Evolutionary conservation across 768 basidiomycete genomes (phyloP).

Genomic region (Amanita pseudoporphyria): DNA sequence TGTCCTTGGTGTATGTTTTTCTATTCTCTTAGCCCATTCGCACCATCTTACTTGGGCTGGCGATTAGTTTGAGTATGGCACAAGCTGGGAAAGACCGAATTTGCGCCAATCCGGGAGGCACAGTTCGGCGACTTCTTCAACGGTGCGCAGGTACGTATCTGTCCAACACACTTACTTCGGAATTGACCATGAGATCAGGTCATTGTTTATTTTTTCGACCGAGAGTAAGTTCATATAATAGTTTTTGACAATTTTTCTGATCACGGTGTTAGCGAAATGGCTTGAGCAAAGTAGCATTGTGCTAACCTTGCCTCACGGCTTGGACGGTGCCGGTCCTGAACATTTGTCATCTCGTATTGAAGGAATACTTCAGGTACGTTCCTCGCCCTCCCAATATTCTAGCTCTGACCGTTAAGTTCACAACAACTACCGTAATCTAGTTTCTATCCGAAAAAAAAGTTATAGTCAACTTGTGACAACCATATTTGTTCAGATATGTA

Average conservation of each 20-base stretch:
- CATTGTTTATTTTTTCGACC: constrained; percentile 69
- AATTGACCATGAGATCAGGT: constrained; percentile 24
- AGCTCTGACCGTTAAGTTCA: neutral
- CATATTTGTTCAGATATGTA: too few relatives aligned
- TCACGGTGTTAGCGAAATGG: constrained; percentile 67
- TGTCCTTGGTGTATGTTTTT: constrained; percentile 63
- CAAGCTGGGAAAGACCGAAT: constrained; percentile 81
- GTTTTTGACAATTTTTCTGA: neutral
- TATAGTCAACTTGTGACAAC: too few relatives aligned
- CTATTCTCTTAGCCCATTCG: neutral
- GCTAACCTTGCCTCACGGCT: constrained; percentile 78
- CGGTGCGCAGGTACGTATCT: constrained; percentile 50
- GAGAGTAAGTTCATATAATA: constrained; percentile 49
- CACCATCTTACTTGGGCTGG: neutral
- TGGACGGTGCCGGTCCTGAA: constrained; percentile 90
- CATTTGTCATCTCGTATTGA: constrained; percentile 87
- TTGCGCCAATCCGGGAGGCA: constrained; percentile 84
- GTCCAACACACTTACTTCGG: neutral
- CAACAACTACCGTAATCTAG: too few relatives aligned
- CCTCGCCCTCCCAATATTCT: too few relatives aligned
- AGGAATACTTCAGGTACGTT: constrained; percentile 72
- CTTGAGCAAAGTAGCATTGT: constrained; percentile 84
- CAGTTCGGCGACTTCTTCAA: constrained; percentile 92
- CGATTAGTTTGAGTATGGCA: constrained; percentile 79
- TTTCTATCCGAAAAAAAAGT: too few relatives aligned